Percentiles rank a stretch among this genome's conserved stretches.
phyloP scores from a whole-genome alignment of 306 rosid species.

The Purshia tridentata region DNA sequence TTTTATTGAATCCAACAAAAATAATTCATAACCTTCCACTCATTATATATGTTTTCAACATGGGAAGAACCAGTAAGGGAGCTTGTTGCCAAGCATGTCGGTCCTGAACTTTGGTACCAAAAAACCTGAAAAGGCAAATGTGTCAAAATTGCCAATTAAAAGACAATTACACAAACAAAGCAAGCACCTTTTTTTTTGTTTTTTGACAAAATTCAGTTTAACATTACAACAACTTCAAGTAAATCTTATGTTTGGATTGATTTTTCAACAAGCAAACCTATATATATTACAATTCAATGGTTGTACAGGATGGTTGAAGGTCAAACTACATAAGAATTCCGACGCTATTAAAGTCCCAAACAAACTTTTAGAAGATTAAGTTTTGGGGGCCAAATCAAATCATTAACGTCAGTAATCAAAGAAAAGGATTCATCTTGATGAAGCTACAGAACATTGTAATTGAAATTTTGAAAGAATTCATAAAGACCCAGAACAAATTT shows the following conservation, averaged over 20 bases:
- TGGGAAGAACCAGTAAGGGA: neutral
- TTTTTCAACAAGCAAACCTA: no score
- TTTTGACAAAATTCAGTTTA: no score
- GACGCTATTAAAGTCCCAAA: no score
- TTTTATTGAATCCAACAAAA: neutral
- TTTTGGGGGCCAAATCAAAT: no score
- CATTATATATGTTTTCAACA: neutral
- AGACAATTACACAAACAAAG: neutral
- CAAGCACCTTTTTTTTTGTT: no score
- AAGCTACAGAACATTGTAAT: neutral
- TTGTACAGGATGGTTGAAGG: no score
- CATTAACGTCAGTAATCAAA: neutral
- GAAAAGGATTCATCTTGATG: neutral
- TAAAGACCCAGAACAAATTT: neutral
- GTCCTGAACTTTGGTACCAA: neutral
- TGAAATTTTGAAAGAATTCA: neutral
- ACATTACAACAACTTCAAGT: no score
- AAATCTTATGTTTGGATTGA: no score
- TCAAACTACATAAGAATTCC: no score
- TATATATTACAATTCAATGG: no score
- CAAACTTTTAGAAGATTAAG: no score
- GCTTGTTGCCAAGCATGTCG: neutral
- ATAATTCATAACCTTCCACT: neutral
- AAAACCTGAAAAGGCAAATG: neutral
- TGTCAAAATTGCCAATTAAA: neutral